Conservation (phyloP, 257 asterid genomes). For the Solanum pinnatisectum region DNA sequence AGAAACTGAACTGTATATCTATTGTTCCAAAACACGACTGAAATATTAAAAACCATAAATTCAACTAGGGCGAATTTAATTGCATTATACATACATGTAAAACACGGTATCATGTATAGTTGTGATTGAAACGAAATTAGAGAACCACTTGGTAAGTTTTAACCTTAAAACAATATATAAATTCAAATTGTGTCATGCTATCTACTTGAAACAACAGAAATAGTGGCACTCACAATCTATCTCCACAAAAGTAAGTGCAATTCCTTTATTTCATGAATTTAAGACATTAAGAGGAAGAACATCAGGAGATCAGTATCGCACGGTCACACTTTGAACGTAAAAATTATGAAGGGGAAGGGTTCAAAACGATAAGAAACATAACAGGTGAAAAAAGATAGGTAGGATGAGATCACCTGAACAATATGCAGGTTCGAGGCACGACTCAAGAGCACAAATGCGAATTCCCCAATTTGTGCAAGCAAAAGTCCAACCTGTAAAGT, state of each 20-base stretch:
- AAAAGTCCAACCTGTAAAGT: conserved; percentile 63
- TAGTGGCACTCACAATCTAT: background rate
- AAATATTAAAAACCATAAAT: background rate
- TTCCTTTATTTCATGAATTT: background rate
- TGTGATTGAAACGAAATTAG: background rate
- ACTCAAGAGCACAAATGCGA: conserved; percentile 88
- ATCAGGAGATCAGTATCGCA: background rate
- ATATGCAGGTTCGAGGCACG: conserved; percentile 87
- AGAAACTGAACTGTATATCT: background rate
- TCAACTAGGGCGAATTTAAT: background rate
- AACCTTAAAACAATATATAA: background rate
- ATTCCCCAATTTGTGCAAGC: conserved; percentile 96
- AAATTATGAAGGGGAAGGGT: background rate
- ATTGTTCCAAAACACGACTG: background rate
- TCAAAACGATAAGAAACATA: background rate
- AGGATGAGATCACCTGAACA: conserved; percentile 50
- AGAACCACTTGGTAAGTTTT: background rate
- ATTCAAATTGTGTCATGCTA: background rate
- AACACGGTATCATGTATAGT: background rate
- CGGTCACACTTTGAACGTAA: background rate
- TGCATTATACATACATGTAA: background rate
- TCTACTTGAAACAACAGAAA: background rate
- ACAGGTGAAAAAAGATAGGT: background rate
- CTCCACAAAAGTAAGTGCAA: background rate
- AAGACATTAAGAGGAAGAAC: background rate